Base-by-base conservation (phyloP, 2,329 filamentous ascomycete species). In the Whalleya microplaca region DNA sequence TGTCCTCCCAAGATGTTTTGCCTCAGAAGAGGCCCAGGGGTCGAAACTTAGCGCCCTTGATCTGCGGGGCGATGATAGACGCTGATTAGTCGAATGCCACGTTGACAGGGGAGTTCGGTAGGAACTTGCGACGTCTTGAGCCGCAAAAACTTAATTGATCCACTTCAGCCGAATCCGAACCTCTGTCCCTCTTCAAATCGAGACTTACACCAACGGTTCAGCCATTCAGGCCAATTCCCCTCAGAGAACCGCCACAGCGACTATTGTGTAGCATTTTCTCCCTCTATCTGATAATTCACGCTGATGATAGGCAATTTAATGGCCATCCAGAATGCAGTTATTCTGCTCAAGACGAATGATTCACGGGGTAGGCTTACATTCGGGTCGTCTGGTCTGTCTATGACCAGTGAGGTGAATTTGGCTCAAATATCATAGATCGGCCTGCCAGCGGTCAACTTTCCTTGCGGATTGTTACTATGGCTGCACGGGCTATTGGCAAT, bases 21-120 rank as follows among this genome's bases (percentile, higher is more conserved):
- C 72, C 64, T 76, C 73, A 75, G 72, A 74, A 68, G 58, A 62
- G 53, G 65, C 44, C 68, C 64, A 63, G 70, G 66, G 69, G 64
- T 55, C 74, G 75, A 77, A 76, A 77, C 75, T 59, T 62, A 62
- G 56, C 56, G 59, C 69, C 71, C 70, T 66, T 72, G 69, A 71
- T 67, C 65, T 68, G 55, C 66, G 20, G 53, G 52, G 48, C 21
- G 16, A 53, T 8, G 14, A 2, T 21, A 20, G 27, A n/a, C 47
- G 47, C 43, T 66, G 56, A 71, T 67, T 72, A 66, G 68, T 45
- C 55, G 20, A 20, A 18, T n/a, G 7, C 9, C n/a, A n/a, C 19
- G 50, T 58, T 29, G 50, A 59, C 61, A 58, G 64, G 27, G 60
- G 40, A 51, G 43, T 53, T 58, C 59, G 53, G 66, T 61, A 59